These are phyloP conservation scores for Penicillium sp. DNA, from an alignment of 2,329 filamentous ascomycete species.

Conservation along the genomic window DNA sequence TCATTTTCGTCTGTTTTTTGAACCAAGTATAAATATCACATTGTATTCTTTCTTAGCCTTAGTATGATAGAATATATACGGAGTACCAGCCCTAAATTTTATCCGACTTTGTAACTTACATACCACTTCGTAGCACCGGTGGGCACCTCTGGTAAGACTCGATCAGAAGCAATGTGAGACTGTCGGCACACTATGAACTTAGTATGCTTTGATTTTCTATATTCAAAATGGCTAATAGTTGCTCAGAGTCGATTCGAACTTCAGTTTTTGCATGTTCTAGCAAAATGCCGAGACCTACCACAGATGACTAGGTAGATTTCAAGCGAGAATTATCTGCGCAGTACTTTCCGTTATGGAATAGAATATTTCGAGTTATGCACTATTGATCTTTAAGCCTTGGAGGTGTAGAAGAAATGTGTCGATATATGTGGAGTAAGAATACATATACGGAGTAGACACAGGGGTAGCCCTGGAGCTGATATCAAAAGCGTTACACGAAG, in stretches of 20 bases:
- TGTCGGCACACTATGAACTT: not conserved
- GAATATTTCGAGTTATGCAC: too few species aligned
- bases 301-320: too few species aligned
- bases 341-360: too few species aligned
- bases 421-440: too few species aligned
- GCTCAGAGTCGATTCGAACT: not conserved
- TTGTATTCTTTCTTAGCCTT: not conserved
- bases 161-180: not conserved
- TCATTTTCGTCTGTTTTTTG: not conserved
- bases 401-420: too few species aligned
- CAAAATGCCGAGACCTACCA: too few species aligned
- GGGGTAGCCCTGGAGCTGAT: too few species aligned
- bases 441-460: too few species aligned
- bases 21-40: not conserved
- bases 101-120: not conserved
- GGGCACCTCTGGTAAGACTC: not conserved
- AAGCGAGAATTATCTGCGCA: too few species aligned
- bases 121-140: not conserved
- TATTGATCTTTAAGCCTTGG: too few species aligned
- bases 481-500: too few species aligned
- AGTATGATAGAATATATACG: not conserved
- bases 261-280: not conserved
- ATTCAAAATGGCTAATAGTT: not conserved
- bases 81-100: not conserved
- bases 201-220: not conserved